phyloP scores from a whole-genome alignment of 1,284 basidiomycete species.

The Volvariella surrecta region DNA sequence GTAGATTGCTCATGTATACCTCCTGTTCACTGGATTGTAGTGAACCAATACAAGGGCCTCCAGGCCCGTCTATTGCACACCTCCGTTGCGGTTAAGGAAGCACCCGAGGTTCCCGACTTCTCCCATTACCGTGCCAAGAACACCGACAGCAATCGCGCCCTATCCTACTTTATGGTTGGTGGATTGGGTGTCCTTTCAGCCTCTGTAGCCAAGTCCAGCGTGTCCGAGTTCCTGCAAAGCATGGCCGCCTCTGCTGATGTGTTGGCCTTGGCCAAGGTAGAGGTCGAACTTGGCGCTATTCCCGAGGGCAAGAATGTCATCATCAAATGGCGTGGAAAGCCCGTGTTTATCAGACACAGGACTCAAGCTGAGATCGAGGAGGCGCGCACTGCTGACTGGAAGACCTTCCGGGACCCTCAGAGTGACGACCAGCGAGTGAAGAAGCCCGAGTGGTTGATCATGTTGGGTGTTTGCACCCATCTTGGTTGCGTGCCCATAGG shows the following conservation, averaged over 20 bases:
- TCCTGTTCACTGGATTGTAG: constrained; percentile 9
- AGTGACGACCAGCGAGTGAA: constrained; percentile 83
- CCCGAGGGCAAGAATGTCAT: constrained; percentile 98
- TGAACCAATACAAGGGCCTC: constrained; percentile 31
- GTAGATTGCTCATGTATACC: constrained; percentile 2
- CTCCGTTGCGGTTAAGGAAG: constrained; percentile 53
- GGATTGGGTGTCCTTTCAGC: constrained; percentile 92
- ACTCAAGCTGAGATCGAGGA: constrained; percentile 91
- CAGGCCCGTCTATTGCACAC: constrained; percentile 72
- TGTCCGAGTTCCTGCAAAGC: constrained; percentile 91
- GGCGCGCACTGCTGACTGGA: constrained; percentile 82
- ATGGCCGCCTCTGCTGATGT: constrained; percentile 98
- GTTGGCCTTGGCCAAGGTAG: constrained; percentile 95
- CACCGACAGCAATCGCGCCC: constrained; percentile 67
- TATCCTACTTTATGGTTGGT: constrained; percentile 98
- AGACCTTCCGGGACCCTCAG: constrained; percentile 88
- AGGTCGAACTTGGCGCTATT: constrained; percentile 86
- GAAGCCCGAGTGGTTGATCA: constrained; percentile 97
- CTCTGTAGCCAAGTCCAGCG: constrained; percentile 88
- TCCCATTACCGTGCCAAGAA: constrained; percentile 73
- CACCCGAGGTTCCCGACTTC: constrained; percentile 85
- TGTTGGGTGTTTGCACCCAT: constrained; percentile 98
- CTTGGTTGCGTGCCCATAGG: constrained; percentile 98
- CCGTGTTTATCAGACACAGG: constrained; percentile 98
- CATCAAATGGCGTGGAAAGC: constrained; percentile 99